Evolutionary conservation across 2,329 filamentous ascomycete species (phyloP).

Genomic region (Exophiala sideris): DNA sequence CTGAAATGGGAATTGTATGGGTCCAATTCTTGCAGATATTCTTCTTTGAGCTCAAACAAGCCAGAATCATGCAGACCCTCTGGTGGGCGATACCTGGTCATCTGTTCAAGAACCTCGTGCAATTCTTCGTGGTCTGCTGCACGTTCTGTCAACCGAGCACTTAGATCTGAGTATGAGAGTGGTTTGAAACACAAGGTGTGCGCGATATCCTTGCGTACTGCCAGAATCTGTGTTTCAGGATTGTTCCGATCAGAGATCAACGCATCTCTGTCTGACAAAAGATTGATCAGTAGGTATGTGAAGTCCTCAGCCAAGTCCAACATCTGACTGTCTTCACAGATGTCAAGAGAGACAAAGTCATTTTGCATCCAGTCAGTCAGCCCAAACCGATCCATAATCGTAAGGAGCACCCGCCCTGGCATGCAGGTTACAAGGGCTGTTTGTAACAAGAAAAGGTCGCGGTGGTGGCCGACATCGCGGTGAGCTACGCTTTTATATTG

Average conservation of each 20-base stretch:
- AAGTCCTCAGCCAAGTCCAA: constrained; percentile 95
- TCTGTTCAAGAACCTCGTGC: constrained; percentile 75
- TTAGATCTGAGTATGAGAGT: constrained; percentile 89
- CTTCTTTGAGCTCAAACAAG: constrained; percentile 84
- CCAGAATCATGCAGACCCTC: constrained; percentile 91
- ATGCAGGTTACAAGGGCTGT: constrained; percentile 84
- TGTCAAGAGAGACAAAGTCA: constrained; percentile 68
- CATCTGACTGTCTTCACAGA: constrained; percentile 81
- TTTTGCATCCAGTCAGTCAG: constrained; percentile 85
- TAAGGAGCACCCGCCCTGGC: constrained; percentile 76
- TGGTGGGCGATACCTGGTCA: constrained; percentile 83
- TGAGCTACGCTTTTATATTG: constrained; percentile 88
- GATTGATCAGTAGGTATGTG: constrained; percentile 84
- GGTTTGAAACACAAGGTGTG: constrained; percentile 97
- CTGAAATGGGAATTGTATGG: constrained; percentile 95
- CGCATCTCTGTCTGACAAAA: constrained; percentile 83
- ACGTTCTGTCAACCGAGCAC: constrained; percentile 79
- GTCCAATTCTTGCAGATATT: constrained; percentile 84
- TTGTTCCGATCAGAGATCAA: constrained; percentile 68
- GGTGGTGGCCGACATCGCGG: constrained; percentile 87
- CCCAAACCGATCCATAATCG: constrained; percentile 87
- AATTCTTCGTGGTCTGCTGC: constrained; percentile 88
- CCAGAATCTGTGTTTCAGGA: constrained; percentile 61
- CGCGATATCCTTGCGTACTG: constrained; percentile 82
- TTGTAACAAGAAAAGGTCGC: constrained; percentile 91